Base-by-base conservation (phyloP, 2,329 filamentous ascomycete genomes). In the Fusarium mangiferae region DNA sequence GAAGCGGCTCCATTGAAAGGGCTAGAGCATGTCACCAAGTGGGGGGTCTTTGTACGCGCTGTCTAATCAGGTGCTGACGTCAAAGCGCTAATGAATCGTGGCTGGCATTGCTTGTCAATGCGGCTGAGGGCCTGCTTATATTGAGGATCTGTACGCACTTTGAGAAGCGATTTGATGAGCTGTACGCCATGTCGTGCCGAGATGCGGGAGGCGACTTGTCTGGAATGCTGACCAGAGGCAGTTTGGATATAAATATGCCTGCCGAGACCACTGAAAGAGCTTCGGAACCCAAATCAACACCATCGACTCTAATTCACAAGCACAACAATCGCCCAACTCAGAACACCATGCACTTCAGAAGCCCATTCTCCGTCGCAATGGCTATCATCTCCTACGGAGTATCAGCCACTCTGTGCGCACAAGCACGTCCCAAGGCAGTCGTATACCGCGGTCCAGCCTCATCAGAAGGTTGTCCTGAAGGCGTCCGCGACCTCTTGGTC, bases 391-490 rank as follows among this genome's bases (percentile, higher is more conserved):
- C 56, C 6, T 44, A 42, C 8, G 33, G 24, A 13, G 18, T 62
- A 28, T 26, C 42, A 38, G 35, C 52, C 42, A 44, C 64, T 1
- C 8, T 46, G 0, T 6, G 12, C 9, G 44, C 35, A 18, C 24
- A 38, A 38, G 15, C 9, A 12, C 64, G 64, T 4, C 66, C 66
- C 2, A 68, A 63, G 7, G 66, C 66, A 12, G 64, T 68, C 0
- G 48, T 68, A 3, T 68, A 68, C 17, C 66, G 66, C 8, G 66
- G 66, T 5, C 64, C 66, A 10, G 66, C 66, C 3, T 48, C 66
- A 20, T 68, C 41, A 1, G 24, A 42, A 24, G 66, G 64, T 1
- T 68, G 64, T 17, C 66, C 66, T 2, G 64, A 68, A n/a, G 56
- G 64, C 3, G 26, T 68, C 0, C 55, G 41, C 5, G 17, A 38